Conservation (phyloP, 768 basidiomycete species). For the Rhizopogon vinicolor region DNA sequence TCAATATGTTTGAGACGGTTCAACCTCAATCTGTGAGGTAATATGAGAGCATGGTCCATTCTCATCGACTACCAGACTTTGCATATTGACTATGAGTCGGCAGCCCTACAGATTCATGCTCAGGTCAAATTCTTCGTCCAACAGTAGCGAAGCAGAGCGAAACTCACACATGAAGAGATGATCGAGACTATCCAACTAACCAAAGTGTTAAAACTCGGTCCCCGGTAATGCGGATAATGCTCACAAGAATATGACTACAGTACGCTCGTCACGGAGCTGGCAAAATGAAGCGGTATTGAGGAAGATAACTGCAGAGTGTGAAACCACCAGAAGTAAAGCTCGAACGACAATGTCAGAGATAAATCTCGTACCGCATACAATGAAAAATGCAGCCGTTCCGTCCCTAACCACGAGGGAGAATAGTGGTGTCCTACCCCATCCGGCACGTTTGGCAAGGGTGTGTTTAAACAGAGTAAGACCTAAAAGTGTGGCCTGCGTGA, state of each 20-base stretch:
- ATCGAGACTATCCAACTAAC: slow-evolving; percentile 13
- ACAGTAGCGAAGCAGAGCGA: not conserved
- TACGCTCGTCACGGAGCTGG: not conserved
- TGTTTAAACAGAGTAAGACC: slow-evolving; percentile 35
- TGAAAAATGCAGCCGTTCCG: slow-evolving; percentile 38
- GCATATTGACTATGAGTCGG: slow-evolving; percentile 21
- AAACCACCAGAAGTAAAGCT: not conserved
- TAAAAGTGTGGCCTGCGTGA: slow-evolving; percentile 37
- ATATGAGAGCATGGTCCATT: not conserved
- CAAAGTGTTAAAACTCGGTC: not conserved
- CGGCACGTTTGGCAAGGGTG: slow-evolving; percentile 25
- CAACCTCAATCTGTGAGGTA: slow-evolving; percentile 1
- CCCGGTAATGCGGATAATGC: slow-evolving; percentile 4
- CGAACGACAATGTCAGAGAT: not conserved
- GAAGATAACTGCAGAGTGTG: not conserved
- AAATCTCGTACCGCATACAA: slow-evolving; percentile 31
- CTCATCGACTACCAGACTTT: slow-evolving; percentile 3
- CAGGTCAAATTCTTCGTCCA: not conserved
- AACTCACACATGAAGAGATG: slow-evolving; percentile 13
- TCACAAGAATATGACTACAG: slow-evolving; percentile 5
- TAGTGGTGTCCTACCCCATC: slow-evolving; percentile 39
- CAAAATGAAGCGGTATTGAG: not conserved
- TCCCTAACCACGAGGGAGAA: slow-evolving; percentile 39
- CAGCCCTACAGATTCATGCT: slow-evolving; percentile 11
- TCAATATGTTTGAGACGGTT: not conserved